A percentile compares a stretch with the other conserved stretches of the same genome.
phyloP scores from a whole-genome alignment of 768 basidiomycete species.

The Boletus edulis region DNA sequence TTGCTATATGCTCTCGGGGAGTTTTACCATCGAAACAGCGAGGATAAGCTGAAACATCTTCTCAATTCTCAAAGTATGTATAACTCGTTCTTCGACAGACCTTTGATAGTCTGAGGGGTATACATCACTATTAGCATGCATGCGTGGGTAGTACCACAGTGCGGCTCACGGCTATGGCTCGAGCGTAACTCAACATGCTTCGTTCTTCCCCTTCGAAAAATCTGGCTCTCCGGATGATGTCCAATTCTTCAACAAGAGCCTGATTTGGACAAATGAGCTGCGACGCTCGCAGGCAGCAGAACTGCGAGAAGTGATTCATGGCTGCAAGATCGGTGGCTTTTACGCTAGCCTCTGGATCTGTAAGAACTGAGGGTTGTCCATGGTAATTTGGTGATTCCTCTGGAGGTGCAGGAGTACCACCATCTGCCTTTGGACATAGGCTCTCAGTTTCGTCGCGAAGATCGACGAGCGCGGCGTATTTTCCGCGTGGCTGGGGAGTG shows the following conservation, averaged over 20 bases:
- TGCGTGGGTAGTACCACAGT: not conserved
- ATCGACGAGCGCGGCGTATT: slow-evolving; percentile 56
- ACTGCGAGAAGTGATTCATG: slow-evolving; percentile 36
- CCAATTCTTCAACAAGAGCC: slow-evolving; percentile 53
- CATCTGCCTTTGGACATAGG: slow-evolving; percentile 38
- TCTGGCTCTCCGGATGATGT: slow-evolving; percentile 54
- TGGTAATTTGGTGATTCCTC: not conserved
- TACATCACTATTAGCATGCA: not conserved
- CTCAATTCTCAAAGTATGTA: not conserved
- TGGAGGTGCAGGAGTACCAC: not conserved
- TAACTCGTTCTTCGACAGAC: slow-evolving; percentile 22
- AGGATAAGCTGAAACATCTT: slow-evolving; percentile 45
- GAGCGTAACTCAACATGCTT: slow-evolving; percentile 69
- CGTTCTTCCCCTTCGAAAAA: slow-evolving; percentile 64
- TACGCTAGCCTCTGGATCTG: slow-evolving; percentile 21
- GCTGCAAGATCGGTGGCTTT: slow-evolving; percentile 14
- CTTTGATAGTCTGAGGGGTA: slow-evolving; percentile 44
- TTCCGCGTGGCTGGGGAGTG: slow-evolving; percentile 45
- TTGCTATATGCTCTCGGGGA: slow-evolving; percentile 37
- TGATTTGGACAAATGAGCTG: slow-evolving; percentile 74
- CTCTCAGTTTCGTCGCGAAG: slow-evolving; percentile 46
- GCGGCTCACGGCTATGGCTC: slow-evolving; percentile 63
- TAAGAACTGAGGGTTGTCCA: not conserved
- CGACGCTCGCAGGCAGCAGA: slow-evolving; percentile 61
- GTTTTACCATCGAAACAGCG: slow-evolving; percentile 36